Conservation (phyloP, 106 monocot genomes). For the Apostasia shenzhenica region DNA sequence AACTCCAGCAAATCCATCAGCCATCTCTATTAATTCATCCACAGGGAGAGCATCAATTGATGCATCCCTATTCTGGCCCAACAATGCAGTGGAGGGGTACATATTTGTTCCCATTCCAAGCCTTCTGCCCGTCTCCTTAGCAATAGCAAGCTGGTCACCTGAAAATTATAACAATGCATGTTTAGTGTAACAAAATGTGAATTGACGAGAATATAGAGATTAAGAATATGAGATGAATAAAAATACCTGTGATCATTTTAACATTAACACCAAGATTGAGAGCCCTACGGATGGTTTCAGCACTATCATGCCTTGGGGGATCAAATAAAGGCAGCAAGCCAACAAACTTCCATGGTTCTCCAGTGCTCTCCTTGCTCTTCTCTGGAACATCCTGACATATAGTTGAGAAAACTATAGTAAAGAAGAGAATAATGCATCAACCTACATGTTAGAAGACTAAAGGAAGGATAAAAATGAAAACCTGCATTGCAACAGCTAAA, state of each 20-base stretch:
- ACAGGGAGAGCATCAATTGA: constrained; percentile 81
- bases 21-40: constrained; percentile 66
- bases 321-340: constrained; percentile 86
- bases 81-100: constrained; percentile 57
- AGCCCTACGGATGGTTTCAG: constrained; percentile 92
- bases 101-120: constrained; percentile 65
- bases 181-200: not conserved
- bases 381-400: constrained; percentile 60
- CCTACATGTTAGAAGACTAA: not conserved
- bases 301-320: constrained; percentile 96
- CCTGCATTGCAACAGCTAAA: constrained; percentile 53
- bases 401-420: not conserved
- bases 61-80: constrained; percentile 76
- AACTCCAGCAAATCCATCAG: constrained; percentile 57
- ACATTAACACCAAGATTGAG: constrained; percentile 96
- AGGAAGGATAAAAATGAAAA: not conserved
- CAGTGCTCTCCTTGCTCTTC: constrained; percentile 64
- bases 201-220: not conserved
- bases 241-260: constrained; percentile 94
- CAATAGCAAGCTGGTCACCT: constrained; percentile 63
- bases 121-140: constrained; percentile 57
- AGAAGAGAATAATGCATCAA: not conserved
- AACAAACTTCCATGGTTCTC: constrained; percentile 91
- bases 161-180: not conserved
- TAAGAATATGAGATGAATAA: not conserved